Percentiles rank a stretch among this genome's conserved stretches.
phyloP scores from a whole-genome alignment of 1,139 yeast species.

The Candida sanyaensis region DNA sequence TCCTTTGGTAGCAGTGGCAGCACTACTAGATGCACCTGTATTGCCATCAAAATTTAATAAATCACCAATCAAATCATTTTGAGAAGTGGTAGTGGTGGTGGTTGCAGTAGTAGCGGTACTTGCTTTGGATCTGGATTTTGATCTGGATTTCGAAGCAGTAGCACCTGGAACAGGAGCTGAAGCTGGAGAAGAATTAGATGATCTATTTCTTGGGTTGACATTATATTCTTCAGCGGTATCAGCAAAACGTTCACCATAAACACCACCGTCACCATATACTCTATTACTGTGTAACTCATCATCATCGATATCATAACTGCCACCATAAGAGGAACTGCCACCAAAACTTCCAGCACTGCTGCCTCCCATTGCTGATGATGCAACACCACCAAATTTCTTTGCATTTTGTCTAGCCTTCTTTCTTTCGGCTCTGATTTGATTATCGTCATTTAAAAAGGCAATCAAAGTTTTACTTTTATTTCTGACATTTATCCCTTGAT shows the following conservation, averaged over 20 bases:
- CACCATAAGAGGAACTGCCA: constrained; percentile 30
- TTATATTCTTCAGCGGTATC: constrained; percentile 50
- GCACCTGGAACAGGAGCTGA: constrained; percentile 42
- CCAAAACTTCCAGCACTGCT: constrained; percentile 42
- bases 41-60: constrained; percentile 53
- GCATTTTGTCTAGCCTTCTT: constrained; percentile 85
- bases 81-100: constrained; percentile 16
- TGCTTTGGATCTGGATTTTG: constrained; percentile 13
- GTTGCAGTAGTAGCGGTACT: constrained; percentile 18
- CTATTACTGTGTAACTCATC: constrained; percentile 51
- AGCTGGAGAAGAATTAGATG: constrained; percentile 43
- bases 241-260: constrained; percentile 68
- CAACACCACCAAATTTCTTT: constrained; percentile 76
- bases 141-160: constrained; percentile 42
- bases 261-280: constrained; percentile 82
- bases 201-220: constrained; percentile 40
- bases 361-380: constrained; percentile 54
- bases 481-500: constrained; percentile 94
- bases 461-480: constrained; percentile 82
- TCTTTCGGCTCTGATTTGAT: constrained; percentile 76
- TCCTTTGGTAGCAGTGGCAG: not conserved
- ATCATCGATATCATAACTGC: constrained; percentile 24
- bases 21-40: constrained; percentile 14
- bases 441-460: constrained; percentile 74
- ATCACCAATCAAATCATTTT: constrained; percentile 53